These are phyloP conservation scores for Scheffersomyces lignosus DNA, from an alignment of 805 yeast genomes.

Conservation along the genomic window DNA sequence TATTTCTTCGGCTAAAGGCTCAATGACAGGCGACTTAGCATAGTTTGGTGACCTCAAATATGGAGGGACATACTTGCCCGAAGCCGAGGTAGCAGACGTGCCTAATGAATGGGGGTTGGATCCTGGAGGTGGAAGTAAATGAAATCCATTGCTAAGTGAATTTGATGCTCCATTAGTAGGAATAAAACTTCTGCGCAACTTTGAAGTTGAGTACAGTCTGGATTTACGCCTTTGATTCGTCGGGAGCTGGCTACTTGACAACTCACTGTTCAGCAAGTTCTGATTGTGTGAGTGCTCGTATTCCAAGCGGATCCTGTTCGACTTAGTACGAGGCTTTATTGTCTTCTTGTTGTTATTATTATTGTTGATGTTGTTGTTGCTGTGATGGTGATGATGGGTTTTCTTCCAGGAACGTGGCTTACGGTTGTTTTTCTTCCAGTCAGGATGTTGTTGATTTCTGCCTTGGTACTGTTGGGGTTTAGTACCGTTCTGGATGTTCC, in stretches of 20 bases:
- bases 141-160: slow-evolving; percentile 2
- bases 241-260: background rate
- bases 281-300: slow-evolving; percentile 1
- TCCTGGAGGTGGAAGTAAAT: slow-evolving; percentile 1
- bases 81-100: slow-evolving; percentile 4
- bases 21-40: slow-evolving; percentile 32
- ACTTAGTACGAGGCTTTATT: slow-evolving; percentile 1
- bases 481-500: slow-evolving; percentile 5
- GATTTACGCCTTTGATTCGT: slow-evolving; percentile 9
- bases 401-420: slow-evolving; percentile 31
- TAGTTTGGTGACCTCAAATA: slow-evolving; percentile 39
- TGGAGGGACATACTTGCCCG: slow-evolving; percentile 44
- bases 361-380: slow-evolving; percentile 22
- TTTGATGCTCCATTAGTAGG: background rate
- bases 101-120: background rate
- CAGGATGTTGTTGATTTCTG: background rate
- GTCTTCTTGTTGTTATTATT: slow-evolving; percentile 13
- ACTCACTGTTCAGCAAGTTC: background rate
- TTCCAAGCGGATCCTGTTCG: background rate
- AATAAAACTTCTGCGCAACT: slow-evolving; percentile 4
- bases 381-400: too few species aligned
- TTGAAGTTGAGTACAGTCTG: slow-evolving; percentile 12
- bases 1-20: slow-evolving; percentile 36
- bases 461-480: slow-evolving; percentile 2
- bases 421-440: slow-evolving; percentile 18